Percentiles rank a stretch among this genome's conserved stretches.
Conservation (phyloP, 345 rosid genomes). For the Eutrema yunnanense region DNA sequence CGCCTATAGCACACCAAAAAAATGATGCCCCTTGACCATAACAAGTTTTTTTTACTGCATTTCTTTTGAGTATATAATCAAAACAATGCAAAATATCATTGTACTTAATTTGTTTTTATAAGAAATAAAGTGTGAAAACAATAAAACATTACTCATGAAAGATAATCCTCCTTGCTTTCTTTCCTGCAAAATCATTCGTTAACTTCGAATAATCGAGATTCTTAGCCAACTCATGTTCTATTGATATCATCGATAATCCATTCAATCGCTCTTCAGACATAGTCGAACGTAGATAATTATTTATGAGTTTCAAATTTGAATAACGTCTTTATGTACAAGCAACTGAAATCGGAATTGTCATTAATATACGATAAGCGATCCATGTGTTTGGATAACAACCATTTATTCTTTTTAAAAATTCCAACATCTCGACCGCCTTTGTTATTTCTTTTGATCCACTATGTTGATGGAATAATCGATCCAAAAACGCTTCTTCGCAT, state of each 20-base stretch:
- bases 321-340: no score
- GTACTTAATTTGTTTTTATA: no score
- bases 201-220: neutral
- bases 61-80: no score
- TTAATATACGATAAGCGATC: no score
- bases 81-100: no score
- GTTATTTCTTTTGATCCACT: neutral
- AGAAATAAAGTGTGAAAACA: no score
- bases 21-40: no score
- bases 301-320: no score
- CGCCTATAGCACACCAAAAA: no score
- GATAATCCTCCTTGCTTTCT: neutral
- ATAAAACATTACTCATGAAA: neutral
- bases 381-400: neutral
- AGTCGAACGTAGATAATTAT: no score
- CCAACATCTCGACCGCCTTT: neutral
- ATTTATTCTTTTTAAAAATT: neutral
- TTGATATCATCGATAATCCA: neutral
- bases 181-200: neutral
- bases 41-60: no score
- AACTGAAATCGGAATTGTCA: no score
- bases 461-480: neutral
- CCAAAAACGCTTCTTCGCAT: neutral
- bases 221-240: neutral
- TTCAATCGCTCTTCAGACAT: neutral